Percentiles rank a stretch among this genome's conserved stretches.
Conservation (phyloP, 768 basidiomycete species). For the Solioccasus polychromus region DNA sequence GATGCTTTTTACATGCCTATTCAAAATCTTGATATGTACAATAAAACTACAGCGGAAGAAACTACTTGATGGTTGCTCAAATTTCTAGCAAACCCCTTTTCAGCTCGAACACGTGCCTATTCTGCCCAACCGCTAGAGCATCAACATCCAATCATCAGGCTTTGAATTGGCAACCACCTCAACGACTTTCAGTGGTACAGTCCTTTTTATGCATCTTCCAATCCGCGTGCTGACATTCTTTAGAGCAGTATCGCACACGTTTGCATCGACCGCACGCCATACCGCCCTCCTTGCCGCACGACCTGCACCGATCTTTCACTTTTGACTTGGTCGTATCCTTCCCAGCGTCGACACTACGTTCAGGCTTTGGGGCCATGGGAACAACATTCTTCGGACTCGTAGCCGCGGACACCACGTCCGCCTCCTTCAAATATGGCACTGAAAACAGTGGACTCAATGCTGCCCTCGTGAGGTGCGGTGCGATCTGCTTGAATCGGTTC, state of each 20-base stretch:
- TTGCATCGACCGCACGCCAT: slow-evolving; percentile 38
- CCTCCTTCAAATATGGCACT: slow-evolving; percentile 44
- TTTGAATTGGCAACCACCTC: background rate
- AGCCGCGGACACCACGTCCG: background rate
- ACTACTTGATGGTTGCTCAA: too few species aligned
- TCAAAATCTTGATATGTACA: too few species aligned
- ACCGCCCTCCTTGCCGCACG: slow-evolving; percentile 3
- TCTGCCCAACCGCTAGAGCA: too few species aligned
- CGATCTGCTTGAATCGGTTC: slow-evolving; percentile 36
- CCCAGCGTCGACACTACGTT: background rate
- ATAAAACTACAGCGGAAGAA: too few species aligned
- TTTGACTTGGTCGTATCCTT: background rate
- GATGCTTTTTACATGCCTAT: too few species aligned
- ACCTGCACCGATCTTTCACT: background rate
- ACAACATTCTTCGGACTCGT: background rate
- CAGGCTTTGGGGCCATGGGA: too few species aligned
- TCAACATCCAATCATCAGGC: too few species aligned
- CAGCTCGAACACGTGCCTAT: too few species aligned
- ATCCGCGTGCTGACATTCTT: slow-evolving; percentile 34
- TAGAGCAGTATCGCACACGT: slow-evolving; percentile 40
- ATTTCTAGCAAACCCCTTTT: too few species aligned
- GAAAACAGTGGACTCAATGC: slow-evolving; percentile 55
- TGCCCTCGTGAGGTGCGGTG: slow-evolving; percentile 45
- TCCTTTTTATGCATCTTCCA: slow-evolving; percentile 12
- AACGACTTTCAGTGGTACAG: background rate